Percentiles rank a stretch among this genome's conserved stretches.
Conservation (phyloP, 2,329 filamentous ascomycete species). For the Dryadomyces quercivorus region DNA sequence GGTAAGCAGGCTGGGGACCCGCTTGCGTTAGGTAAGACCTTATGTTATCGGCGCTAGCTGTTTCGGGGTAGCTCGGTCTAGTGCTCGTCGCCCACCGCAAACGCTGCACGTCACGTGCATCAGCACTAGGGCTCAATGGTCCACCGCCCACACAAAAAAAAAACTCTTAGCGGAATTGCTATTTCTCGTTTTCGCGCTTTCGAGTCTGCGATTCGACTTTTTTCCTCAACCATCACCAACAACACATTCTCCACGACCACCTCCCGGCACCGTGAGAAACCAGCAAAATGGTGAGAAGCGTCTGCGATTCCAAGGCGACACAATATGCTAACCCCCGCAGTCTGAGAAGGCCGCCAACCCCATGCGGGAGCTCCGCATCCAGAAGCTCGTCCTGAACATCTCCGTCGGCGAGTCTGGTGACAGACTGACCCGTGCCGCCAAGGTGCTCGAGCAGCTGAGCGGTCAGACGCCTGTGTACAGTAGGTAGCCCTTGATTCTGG, state of each 20-base stretch:
- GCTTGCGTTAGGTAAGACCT: neutral
- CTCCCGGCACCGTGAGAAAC: conserved; percentile 1
- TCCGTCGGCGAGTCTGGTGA: conserved; percentile 99
- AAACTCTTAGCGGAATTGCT: too few relatives aligned
- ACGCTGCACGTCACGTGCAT: conserved; percentile 3
- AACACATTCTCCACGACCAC: conserved; percentile 7
- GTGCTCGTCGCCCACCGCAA: conserved; percentile 8
- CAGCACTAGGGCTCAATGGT: conserved; percentile 5
- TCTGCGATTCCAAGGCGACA: neutral
- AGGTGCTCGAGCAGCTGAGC: conserved; percentile 98
- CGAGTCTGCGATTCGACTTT: neutral
- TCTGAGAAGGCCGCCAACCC: conserved; percentile 89
- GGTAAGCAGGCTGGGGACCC: neutral
- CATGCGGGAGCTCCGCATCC: conserved; percentile 99
- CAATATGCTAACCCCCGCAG: conserved; percentile 25
- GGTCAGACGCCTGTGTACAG: conserved; percentile 99
- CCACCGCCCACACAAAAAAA: conserved; percentile 8
- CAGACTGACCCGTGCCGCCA: conserved; percentile 98
- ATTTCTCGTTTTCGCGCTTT: neutral
- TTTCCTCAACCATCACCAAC: neutral
- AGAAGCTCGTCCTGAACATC: conserved; percentile 99
- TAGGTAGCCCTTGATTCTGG: conserved; percentile 25
- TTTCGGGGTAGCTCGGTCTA: neutral
- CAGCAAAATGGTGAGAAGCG: conserved; percentile 25
- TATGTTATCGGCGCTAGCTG: too few relatives aligned